Percentiles rank a stretch among this genome's conserved stretches.
phyloP scores from a whole-genome alignment of 2,329 filamentous ascomycete genomes.

The Aspergillus felis region DNA sequence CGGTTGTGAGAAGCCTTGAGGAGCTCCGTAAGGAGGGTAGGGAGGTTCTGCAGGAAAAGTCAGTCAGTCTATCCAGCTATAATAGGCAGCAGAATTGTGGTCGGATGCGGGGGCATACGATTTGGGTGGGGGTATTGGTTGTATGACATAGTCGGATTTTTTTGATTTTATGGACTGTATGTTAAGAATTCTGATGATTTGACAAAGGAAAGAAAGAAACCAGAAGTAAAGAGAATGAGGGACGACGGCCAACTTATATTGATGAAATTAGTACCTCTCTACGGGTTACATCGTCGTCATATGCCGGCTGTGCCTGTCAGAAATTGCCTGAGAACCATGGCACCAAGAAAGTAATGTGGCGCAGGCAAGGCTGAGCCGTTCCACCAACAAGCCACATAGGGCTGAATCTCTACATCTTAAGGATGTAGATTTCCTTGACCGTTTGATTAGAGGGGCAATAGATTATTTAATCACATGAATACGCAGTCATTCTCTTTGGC shows the following conservation, averaged over 20 bases:
- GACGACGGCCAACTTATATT: background rate
- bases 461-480: too few relatives aligned
- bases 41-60: constrained; percentile 17
- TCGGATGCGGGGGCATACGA: background rate
- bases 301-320: background rate
- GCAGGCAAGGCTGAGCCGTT: background rate
- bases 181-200: too few relatives aligned
- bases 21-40: constrained; percentile 25
- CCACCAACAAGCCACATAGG: background rate
- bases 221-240: background rate
- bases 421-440: background rate
- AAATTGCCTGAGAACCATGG: background rate
- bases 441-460: too few relatives aligned
- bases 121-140: constrained; percentile 5
- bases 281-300: background rate
- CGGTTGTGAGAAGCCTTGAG: constrained; percentile 23
- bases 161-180: background rate
- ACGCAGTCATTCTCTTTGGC: too few relatives aligned
- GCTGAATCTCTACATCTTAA: background rate
- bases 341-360: background rate
- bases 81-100: background rate
- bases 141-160: constrained; percentile 3
- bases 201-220: background rate
- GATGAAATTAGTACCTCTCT: background rate
- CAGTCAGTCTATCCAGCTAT: background rate